Percentiles rank a stretch among this genome's conserved stretches.
phyloP scores from a whole-genome alignment of 768 basidiomycete genomes.

The Krasilnikovozyma curviuscula region DNA sequence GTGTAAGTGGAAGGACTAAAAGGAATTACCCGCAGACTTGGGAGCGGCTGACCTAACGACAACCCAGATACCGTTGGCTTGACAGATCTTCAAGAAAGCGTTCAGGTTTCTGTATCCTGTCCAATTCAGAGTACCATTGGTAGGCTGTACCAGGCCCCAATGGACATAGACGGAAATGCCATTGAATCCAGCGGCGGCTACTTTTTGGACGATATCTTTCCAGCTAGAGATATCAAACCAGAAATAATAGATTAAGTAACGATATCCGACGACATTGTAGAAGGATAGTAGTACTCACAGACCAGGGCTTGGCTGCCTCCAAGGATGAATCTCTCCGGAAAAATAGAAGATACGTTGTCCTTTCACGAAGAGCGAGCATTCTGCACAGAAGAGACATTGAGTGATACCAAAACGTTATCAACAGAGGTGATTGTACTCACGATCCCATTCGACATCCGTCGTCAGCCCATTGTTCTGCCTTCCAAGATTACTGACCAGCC shows the following conservation, averaged over 20 bases:
- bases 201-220: slow-evolving; percentile 63
- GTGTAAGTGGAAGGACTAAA: not conserved
- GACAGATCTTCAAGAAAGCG: slow-evolving; percentile 52
- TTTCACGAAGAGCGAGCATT: slow-evolving; percentile 34
- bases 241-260: too few relatives aligned
- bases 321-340: slow-evolving; percentile 74
- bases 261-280: too few relatives aligned
- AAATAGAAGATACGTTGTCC: slow-evolving; percentile 54
- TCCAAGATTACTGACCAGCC: too few relatives aligned
- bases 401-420: not conserved
- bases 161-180: slow-evolving; percentile 56
- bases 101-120: slow-evolving; percentile 37
- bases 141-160: slow-evolving; percentile 58
- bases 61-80: slow-evolving; percentile 53
- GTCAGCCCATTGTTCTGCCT: not conserved
- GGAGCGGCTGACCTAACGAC: slow-evolving; percentile 53
- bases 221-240: too few relatives aligned
- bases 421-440: not conserved
- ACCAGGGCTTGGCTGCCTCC: slow-evolving; percentile 56
- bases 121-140: slow-evolving; percentile 55
- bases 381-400: not conserved
- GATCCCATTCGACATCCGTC: not conserved
- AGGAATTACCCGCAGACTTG: slow-evolving; percentile 15
- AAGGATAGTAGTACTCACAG: too few relatives aligned
- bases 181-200: slow-evolving; percentile 63